Evolutionary conservation across 345 rosid genomes (phyloP).

Genomic region (Eutrema heterophyllum): DNA sequence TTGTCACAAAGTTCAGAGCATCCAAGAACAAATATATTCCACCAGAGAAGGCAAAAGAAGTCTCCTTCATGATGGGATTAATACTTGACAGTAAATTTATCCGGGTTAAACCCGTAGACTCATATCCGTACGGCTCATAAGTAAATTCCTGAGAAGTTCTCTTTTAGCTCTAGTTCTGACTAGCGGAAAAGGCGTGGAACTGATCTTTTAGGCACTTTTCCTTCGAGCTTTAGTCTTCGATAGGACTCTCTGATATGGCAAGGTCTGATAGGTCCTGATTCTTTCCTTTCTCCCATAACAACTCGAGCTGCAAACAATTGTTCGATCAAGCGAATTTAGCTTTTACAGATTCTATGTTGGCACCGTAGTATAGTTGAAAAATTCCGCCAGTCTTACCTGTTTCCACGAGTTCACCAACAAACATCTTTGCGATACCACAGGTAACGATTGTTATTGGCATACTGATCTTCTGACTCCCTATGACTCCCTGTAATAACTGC

Average conservation of each 20-base stretch:
- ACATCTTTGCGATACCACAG: constrained; percentile 96
- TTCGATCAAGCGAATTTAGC: background rate
- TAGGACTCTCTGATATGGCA: constrained; percentile 92
- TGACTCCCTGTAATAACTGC: constrained; percentile 72
- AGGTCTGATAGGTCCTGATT: constrained; percentile 93
- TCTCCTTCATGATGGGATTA: background rate
- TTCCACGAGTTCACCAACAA: constrained; percentile 98
- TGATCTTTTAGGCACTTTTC: constrained; percentile 80
- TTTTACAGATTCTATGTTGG: background rate
- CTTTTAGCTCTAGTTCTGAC: background rate
- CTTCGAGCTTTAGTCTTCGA: constrained; percentile 81
- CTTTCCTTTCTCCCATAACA: constrained; percentile 87
- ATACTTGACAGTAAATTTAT: background rate
- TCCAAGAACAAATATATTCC: background rate
- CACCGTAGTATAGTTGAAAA: background rate
- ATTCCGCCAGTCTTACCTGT: constrained; percentile 39
- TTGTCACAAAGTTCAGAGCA: background rate
- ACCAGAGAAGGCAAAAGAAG: background rate
- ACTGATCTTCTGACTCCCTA: constrained; percentile 74
- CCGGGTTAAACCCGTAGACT: background rate
- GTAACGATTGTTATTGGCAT: constrained; percentile 79
- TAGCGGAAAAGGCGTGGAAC: constrained; percentile 87
- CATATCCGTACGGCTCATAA: background rate
- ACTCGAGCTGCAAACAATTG: constrained; percentile 54
- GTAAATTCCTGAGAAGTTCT: background rate